Conservation (phyloP, 495 filamentous ascomycete genomes). For the Daldinia decipiens region DNA sequence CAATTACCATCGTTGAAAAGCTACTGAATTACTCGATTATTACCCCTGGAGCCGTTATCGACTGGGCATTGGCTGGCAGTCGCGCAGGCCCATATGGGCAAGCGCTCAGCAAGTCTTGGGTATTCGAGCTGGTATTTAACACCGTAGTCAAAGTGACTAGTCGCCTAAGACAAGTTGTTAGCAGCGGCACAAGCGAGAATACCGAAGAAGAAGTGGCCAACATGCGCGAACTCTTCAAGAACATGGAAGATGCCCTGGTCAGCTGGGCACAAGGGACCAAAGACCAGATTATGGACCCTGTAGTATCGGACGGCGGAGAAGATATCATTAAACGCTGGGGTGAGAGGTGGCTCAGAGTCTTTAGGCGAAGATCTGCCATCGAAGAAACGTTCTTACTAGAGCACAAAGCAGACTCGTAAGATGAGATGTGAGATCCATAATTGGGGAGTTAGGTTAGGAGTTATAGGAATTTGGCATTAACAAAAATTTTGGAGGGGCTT, state of each 20-base stretch:
- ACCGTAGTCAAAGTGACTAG: constrained; percentile 94
- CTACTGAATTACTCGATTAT: constrained; percentile 97
- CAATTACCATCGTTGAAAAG: constrained; percentile 94
- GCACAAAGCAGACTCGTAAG: constrained; percentile 38
- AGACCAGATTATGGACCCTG: constrained; percentile 71
- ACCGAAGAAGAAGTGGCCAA: constrained; percentile 54
- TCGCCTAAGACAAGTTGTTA: constrained; percentile 85
- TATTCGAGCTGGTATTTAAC: constrained; percentile 88
- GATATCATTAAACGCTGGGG: constrained; percentile 83
- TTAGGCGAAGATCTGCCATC: constrained; percentile 80
- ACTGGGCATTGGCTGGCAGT: constrained; percentile 82
- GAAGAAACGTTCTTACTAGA: constrained; percentile 74
- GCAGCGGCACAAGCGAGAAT: constrained; percentile 40
- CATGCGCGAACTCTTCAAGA: constrained; percentile 81
- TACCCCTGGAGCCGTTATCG: constrained; percentile 79
- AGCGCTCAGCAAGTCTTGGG: constrained; percentile 74
- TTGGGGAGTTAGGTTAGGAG: constrained; percentile 1
- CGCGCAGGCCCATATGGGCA: constrained; percentile 63
- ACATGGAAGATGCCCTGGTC: constrained; percentile 81
- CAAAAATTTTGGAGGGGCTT: constrained; percentile 17
- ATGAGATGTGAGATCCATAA: constrained; percentile 25
- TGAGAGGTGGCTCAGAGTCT: constrained; percentile 84
- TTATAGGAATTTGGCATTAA: constrained; percentile 14
- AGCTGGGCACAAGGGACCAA: constrained; percentile 77
- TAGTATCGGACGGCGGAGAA: constrained; percentile 60